Conservation (phyloP, 768 basidiomycete species). For the Psilocybe cyanescens region DNA sequence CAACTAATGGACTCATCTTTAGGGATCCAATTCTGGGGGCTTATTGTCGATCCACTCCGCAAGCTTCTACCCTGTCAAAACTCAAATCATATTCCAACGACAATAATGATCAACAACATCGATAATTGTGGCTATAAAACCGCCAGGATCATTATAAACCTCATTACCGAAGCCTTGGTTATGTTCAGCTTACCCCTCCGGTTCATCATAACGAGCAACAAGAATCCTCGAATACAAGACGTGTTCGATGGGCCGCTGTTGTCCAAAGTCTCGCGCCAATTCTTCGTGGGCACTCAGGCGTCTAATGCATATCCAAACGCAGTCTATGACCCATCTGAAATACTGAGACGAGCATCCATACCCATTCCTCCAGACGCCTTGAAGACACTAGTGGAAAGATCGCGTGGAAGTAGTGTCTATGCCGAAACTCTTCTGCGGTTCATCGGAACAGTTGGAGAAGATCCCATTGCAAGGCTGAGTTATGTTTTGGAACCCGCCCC, state of each 20-base stretch:
- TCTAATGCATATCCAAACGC: not conserved
- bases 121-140: slow-evolving; percentile 9
- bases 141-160: slow-evolving; percentile 1
- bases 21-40: slow-evolving; percentile 6
- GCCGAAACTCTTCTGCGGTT: slow-evolving; percentile 10
- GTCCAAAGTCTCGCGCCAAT: slow-evolving; percentile 10
- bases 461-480: not conserved
- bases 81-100: not conserved
- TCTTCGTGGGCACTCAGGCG: slow-evolving; percentile 6
- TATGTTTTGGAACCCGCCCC: slow-evolving; percentile 1
- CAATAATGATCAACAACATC: slow-evolving; percentile 8
- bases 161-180: slow-evolving; percentile 5
- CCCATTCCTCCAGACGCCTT: not conserved
- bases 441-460: not conserved
- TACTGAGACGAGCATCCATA: not conserved
- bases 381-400: not conserved
- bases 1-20: slow-evolving; percentile 3
- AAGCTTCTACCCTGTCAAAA: not conserved
- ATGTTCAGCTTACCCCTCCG: slow-evolving; percentile 9
- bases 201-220: slow-evolving; percentile 12
- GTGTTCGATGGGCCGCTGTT: slow-evolving; percentile 3
- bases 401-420: slow-evolving; percentile 3
- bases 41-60: slow-evolving; percentile 9
- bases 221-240: slow-evolving; percentile 7
- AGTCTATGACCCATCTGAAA: not conserved